Evolutionary conservation across 2,329 filamentous ascomycete genomes (phyloP).

Genomic region (Aspergillus clavatus): DNA sequence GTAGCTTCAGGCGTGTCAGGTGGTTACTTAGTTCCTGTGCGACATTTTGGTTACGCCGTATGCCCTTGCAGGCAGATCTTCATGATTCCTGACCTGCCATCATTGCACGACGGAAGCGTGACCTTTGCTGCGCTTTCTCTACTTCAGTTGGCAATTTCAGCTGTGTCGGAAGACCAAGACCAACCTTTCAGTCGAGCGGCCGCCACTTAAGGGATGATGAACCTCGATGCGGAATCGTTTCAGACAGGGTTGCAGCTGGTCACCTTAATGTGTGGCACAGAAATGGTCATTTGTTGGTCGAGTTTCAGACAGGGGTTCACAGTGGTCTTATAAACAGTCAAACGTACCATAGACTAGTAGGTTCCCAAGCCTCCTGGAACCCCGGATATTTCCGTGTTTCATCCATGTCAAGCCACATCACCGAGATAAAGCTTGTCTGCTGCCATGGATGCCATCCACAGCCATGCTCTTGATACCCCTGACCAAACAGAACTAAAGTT

Average conservation of each 20-base stretch:
- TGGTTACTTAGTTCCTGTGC: not conserved
- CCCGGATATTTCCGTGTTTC: not conserved
- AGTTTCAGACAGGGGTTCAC: not conserved
- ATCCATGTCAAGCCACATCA: not conserved
- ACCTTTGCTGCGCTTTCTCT: no score
- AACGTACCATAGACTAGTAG: no score
- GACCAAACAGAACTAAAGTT: not conserved
- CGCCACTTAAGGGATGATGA: no score
- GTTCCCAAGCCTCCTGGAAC: no score
- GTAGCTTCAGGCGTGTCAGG: not conserved
- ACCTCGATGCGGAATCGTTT: slow-evolving; percentile 3
- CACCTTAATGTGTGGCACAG: not conserved
- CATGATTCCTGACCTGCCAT: no score
- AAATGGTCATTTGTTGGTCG: not conserved
- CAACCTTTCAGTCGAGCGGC: no score
- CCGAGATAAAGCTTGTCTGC: not conserved
- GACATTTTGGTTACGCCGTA: not conserved
- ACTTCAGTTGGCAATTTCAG: no score
- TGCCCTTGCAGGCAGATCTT: slow-evolving; percentile 5
- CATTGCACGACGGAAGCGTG: no score
- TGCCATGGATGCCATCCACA: not conserved
- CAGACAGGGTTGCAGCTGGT: not conserved
- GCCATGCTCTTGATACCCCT: not conserved
- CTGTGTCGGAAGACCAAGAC: no score
- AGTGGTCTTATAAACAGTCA: not conserved